Percentiles rank a stretch among this genome's conserved stretches.
These are phyloP conservation scores for Tolypocladium album DNA, from an alignment of 2,329 filamentous ascomycete genomes.

Conservation along the genomic window DNA sequence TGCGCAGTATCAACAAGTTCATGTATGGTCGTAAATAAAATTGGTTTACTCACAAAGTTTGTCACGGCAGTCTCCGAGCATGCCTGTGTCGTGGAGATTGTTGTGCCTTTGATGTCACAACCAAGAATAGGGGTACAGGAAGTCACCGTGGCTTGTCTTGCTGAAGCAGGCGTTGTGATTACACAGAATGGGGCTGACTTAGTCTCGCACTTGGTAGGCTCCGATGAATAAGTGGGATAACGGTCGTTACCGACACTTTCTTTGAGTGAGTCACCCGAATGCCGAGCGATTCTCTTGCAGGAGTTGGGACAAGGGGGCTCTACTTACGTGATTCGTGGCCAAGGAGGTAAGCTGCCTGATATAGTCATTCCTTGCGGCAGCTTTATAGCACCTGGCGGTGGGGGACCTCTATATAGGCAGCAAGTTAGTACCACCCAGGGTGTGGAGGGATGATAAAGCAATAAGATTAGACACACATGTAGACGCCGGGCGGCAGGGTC, in stretches of 20 bases:
- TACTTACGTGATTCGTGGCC: neutral
- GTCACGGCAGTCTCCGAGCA: neutral
- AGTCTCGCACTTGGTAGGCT: no score
- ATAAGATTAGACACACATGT: neutral
- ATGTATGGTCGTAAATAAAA: no score
- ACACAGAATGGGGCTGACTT: neutral
- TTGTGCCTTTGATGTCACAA: neutral
- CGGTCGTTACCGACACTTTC: no score
- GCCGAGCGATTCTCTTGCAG: no score
- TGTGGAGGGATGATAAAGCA: neutral
- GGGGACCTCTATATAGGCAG: neutral
- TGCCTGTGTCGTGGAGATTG: neutral
- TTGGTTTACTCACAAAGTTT: neutral
- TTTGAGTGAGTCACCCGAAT: no score
- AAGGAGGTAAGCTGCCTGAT: neutral
- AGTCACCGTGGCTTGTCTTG: neutral
- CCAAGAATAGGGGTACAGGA: neutral
- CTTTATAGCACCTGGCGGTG: neutral
- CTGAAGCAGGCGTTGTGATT: neutral
- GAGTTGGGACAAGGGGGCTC: no score
- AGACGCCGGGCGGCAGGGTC: neutral
- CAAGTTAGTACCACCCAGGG: neutral
- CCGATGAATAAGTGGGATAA: no score
- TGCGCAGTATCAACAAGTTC: no score
- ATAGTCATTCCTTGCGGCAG: neutral